Evolutionary conservation across 306 rosid genomes (phyloP), one percentile per base, ranked within the genome.

Genomic region (Trichosanthes cucumerina): DNA sequence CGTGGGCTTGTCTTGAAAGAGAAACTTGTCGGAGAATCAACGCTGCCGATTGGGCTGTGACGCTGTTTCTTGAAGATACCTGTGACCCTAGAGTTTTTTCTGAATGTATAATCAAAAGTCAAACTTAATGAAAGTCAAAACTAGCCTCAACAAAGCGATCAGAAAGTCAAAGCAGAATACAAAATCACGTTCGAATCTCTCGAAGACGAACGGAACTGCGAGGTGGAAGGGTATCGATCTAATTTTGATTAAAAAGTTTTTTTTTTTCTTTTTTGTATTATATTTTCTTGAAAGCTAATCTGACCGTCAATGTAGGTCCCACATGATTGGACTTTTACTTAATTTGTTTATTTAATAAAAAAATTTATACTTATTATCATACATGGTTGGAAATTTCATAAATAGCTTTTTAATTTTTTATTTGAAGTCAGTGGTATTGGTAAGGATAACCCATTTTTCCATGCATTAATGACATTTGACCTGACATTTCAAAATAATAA

Each of bases 181-280:
- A 41, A 56, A 2, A 36, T 65, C 75, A 6, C 26, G 52, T 68
- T 65, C 75, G 44, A 13, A 68, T 68, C 49, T 68, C 19, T 68
- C 7, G 28, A 9, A 34, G 4, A 19, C 0, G 60, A 23, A 62
- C 39, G 63, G 31, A 58, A 63, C 54, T 1, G 10, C n/a, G 19
- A 12, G 76, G 38, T 26, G 53, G 76, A 71, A 46, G 76, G 76
- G 76, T 44, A 71, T 71, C 39, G 7, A 71, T 71, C 57, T 71
- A 71, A 71, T 71, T 71, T 71, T 71, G 75, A 10, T 68, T 1
- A 60, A 3, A 24, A 23, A 0, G 2, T 12, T 60, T 60, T 60
- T 62, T 28, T 26, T 26, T 31, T 31, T 5, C 4, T 60, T 23
- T 59, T 26, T 26, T 23, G 49, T 38, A 71, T 71, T 71, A 44